Conservation (phyloP, 2,329 filamentous ascomycete species). For the Juglanconis oblonga region DNA sequence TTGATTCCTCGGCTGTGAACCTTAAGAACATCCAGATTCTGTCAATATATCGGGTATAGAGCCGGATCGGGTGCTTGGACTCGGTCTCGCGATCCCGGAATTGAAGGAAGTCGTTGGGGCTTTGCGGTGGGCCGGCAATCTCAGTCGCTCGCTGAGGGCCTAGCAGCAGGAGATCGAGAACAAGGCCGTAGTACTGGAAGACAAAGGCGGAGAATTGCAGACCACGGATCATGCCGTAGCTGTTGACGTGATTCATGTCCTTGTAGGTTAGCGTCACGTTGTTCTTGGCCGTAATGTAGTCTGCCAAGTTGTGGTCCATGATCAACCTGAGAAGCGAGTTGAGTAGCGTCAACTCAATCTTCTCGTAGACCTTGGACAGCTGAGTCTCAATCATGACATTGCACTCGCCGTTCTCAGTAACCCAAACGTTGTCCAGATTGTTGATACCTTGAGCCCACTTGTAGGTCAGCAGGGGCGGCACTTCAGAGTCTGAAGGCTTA, state of each 20-base stretch:
- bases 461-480: conserved; percentile 89
- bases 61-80: conserved; percentile 86
- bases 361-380: conserved; percentile 98
- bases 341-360: conserved; percentile 93
- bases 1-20: conserved; percentile 89
- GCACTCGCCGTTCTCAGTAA: conserved; percentile 88
- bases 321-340: conserved; percentile 91
- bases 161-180: conserved; percentile 87
- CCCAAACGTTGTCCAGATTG: conserved; percentile 94
- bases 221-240: conserved; percentile 96
- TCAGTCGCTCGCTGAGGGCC: conserved; percentile 96
- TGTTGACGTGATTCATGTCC: conserved; percentile 99
- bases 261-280: conserved; percentile 99
- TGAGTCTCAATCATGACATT: conserved; percentile 99
- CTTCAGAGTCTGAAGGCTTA: conserved; percentile 97
- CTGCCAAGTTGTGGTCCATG: conserved; percentile 98
- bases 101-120: conserved; percentile 95
- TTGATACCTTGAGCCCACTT: conserved; percentile 99
- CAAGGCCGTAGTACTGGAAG: conserved; percentile 97
- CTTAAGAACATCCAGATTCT: conserved; percentile 98
- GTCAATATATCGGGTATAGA: conserved; percentile 98
- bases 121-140: conserved; percentile 89
- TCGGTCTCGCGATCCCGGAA: conserved; percentile 93
- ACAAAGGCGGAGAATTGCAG: conserved; percentile 98
- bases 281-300: conserved; percentile 99